Percentiles rank a stretch among this genome's conserved stretches.
Evolutionary conservation across 1,284 basidiomycete genomes (phyloP).

Genomic region (Rhodotorula sp.): DNA sequence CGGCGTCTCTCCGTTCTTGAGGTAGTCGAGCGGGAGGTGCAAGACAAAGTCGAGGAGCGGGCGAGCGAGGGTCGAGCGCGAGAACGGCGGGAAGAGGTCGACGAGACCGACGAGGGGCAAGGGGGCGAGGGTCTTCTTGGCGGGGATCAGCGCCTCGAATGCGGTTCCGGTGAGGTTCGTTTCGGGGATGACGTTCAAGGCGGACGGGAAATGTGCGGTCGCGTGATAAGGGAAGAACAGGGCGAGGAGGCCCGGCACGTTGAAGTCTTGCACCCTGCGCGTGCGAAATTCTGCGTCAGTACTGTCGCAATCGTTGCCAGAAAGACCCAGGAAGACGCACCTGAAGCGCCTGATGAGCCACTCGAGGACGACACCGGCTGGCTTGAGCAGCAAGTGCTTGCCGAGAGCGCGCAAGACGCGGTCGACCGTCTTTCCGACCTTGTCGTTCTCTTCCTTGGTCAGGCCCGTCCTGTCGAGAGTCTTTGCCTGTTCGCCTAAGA

Average conservation of each 20-base stretch:
- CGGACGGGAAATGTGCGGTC: conserved; percentile 73
- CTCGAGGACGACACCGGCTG: conserved; percentile 83
- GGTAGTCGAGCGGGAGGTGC: conserved; percentile 35
- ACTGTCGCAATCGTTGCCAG: not conserved
- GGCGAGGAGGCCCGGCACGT: conserved; percentile 71
- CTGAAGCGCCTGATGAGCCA: conserved; percentile 94
- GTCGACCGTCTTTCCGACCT: conserved; percentile 62
- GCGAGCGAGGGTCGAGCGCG: conserved; percentile 50
- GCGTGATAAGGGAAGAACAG: conserved; percentile 94
- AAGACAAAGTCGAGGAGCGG: conserved; percentile 35
- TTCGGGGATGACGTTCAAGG: conserved; percentile 25
- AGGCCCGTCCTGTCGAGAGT: conserved; percentile 78
- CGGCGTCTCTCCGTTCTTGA: conserved; percentile 43
- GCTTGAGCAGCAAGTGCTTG: conserved; percentile 74
- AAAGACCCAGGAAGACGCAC: conserved; percentile 53
- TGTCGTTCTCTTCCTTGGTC: conserved; percentile 61
- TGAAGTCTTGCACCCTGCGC: conserved; percentile 85
- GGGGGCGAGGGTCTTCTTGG: conserved; percentile 68
- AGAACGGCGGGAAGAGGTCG: conserved; percentile 61
- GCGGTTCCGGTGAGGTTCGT: conserved; percentile 47
- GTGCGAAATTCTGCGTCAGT: not conserved
- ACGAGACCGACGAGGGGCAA: conserved; percentile 68
- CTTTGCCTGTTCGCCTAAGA: conserved; percentile 83
- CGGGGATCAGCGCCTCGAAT: conserved; percentile 57
- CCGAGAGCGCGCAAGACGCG: conserved; percentile 71